Evolutionary conservation across 495 filamentous ascomycete genomes (phyloP), one percentile per base, ranked within the genome.

Genomic region (Apodospora peruviana): DNA sequence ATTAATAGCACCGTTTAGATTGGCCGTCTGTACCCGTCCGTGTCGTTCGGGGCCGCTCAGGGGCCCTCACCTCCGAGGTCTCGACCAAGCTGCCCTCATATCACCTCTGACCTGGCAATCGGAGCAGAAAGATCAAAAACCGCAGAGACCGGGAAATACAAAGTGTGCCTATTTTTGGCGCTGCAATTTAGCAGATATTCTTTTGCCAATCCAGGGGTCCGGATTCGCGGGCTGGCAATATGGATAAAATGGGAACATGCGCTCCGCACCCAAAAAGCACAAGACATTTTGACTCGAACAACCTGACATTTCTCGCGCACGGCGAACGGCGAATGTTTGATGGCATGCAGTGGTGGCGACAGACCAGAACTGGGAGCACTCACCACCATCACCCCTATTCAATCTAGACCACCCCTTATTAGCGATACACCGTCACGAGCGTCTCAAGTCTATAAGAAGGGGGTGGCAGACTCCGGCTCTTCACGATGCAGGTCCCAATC

Each of bases 121-220:
- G 36, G 22, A 37, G 42, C 42, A 43, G 46, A 47, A 47, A 2
- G 2, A 2, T n/a, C 42, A 45, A 43, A 34, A 11, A 23, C 27
- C 42, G 29, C 12, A 14, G 37, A 18, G 34, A 32, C 53, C 37
- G 11, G 53, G 48, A 35, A 51, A 18, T 11, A 40, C 11, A 39
- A 24, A 19, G 14, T 14, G 27, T n/a, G 43, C 46, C 50, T 57
- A 57, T 57, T 57, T 57, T 57, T 57, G 54, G 54, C 16, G 17
- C 16, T 41, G 24, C 40, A 56, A 52, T 52, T 35, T 52, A 52
- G 32, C 16, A 14, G 18, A 37, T 18, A 27, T 21, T 34, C 14
- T 34, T 48, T 47, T 60, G 47, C 61, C 61, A 65, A 60, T 73
- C 66, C 61, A 62, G 60, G 59, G 64, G 55, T 34, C 59, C 69